Conservation (phyloP, 2,329 filamentous ascomycete species). For the Fusarium sp. region DNA sequence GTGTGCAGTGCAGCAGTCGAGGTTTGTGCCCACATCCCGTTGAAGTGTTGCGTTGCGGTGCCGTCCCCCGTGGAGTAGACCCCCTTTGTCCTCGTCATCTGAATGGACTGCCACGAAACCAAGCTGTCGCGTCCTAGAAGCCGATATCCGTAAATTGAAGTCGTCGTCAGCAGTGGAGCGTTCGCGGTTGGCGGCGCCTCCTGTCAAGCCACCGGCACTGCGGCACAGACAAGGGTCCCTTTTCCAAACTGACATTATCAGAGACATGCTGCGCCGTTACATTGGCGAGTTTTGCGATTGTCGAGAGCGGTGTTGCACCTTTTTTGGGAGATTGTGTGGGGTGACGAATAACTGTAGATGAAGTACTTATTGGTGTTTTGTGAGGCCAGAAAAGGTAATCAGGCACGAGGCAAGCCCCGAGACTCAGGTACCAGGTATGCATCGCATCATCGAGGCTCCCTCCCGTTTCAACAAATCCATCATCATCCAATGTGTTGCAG, state of each 20-base stretch:
- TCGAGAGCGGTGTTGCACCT: neutral
- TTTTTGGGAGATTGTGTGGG: constrained; percentile 14
- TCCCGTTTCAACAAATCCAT: neutral
- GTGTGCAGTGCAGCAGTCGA: constrained; percentile 3
- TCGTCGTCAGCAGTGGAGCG: constrained; percentile 40
- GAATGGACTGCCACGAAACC: constrained; percentile 5
- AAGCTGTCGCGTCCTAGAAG: constrained; percentile 2
- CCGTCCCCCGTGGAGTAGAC: constrained; percentile 26
- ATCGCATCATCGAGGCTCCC: constrained; percentile 6
- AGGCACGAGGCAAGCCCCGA: constrained; percentile 27
- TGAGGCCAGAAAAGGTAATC: constrained; percentile 22
- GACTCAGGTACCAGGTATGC: constrained; percentile 14
- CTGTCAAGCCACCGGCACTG: constrained; percentile 14
- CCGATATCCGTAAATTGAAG: constrained; percentile 28
- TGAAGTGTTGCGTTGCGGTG: constrained; percentile 10
- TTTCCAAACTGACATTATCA: neutral
- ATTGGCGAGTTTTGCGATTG: neutral
- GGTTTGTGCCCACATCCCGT: constrained; percentile 33
- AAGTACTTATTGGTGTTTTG: neutral
- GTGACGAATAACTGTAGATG: constrained; percentile 10
- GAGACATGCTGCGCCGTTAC: neutral
- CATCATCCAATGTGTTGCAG: neutral
- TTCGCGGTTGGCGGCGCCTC: constrained; percentile 17
- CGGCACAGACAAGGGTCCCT: constrained; percentile 17
- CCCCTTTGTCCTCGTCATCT: constrained; percentile 22